A percentile compares a stretch with the other conserved stretches of the same genome.
Evolutionary conservation across 352 stramenopile genomes (phyloP).

Genomic region (Phytophthora hibernalis): DNA sequence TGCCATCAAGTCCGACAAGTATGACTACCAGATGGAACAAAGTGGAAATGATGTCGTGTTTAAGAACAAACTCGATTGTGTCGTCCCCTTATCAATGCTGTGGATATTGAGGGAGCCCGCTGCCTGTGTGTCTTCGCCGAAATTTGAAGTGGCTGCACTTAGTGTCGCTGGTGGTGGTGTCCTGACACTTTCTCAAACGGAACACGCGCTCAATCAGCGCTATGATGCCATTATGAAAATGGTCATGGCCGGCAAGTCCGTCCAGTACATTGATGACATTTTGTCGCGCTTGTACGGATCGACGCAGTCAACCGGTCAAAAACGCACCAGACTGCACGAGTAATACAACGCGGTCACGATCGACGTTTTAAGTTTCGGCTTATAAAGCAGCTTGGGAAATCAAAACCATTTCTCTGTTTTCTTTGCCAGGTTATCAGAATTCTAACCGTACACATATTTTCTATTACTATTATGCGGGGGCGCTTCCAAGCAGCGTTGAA

Average conservation of each 20-base stretch:
- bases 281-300: background rate
- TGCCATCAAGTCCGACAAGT: background rate
- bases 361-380: too few relatives aligned
- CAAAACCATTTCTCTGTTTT: too few relatives aligned
- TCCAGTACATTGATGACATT: background rate
- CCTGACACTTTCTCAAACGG: background rate
- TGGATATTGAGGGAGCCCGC: background rate
- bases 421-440: too few relatives aligned
- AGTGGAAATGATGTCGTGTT: background rate
- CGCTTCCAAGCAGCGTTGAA: too few relatives aligned
- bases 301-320: background rate
- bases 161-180: too few relatives aligned
- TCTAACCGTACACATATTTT: too few relatives aligned
- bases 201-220: background rate
- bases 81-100: background rate
- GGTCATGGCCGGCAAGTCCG: background rate
- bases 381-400: too few relatives aligned
- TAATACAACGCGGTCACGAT: background rate
- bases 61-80: background rate
- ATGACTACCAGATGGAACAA: too few relatives aligned
- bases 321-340: background rate
- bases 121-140: too few relatives aligned
- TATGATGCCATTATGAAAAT: constrained; percentile 2
- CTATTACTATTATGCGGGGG: too few relatives aligned
- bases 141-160: too few relatives aligned